A percentile compares a stretch with the other conserved stretches of the same genome.
Conservation (phyloP, 495 filamentous ascomycete genomes). For the Polyplosphaeria fusca region DNA sequence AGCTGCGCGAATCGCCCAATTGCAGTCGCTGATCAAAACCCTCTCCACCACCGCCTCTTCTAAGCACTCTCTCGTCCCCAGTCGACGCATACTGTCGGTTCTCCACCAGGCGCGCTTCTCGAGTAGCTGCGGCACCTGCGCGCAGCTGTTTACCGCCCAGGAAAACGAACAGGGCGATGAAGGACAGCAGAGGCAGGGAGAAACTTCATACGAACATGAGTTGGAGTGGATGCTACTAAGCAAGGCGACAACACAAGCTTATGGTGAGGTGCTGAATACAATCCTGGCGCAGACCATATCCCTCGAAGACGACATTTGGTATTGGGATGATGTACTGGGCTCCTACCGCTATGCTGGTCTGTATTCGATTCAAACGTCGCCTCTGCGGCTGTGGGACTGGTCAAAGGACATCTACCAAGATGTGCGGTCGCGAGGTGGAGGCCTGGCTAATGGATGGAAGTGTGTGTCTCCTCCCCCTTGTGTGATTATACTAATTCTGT, state of each 20-base stretch:
- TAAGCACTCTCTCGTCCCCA: conserved; percentile 47
- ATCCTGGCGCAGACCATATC: conserved; percentile 78
- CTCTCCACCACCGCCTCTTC: conserved; percentile 65
- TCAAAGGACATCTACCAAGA: conserved; percentile 59
- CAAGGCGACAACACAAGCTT: conserved; percentile 81
- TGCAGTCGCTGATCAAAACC: conserved; percentile 63
- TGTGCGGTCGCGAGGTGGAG: conserved; percentile 47
- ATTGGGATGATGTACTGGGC: conserved; percentile 82
- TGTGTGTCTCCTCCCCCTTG: too few species aligned
- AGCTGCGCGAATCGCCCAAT: conserved; percentile 35
- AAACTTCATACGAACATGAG: conserved; percentile 58
- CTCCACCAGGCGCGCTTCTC: conserved; percentile 57
- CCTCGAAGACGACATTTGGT: conserved; percentile 78
- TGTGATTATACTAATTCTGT: too few species aligned
- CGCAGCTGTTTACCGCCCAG: conserved; percentile 21
- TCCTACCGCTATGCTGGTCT: conserved; percentile 68
- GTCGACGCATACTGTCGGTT: conserved; percentile 54
- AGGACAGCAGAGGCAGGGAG: conserved; percentile 15
- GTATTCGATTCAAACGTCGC: conserved; percentile 80
- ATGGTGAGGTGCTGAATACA: conserved; percentile 69
- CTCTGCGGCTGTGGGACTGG: conserved; percentile 66
- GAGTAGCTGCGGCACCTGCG: conserved; percentile 30
- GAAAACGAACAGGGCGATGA: conserved; percentile 19
- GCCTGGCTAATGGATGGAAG: conserved; percentile 59
- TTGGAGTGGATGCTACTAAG: conserved; percentile 82